Base-by-base conservation (phyloP, 331 rosid genomes). In the Prunus yedoensis region DNA sequence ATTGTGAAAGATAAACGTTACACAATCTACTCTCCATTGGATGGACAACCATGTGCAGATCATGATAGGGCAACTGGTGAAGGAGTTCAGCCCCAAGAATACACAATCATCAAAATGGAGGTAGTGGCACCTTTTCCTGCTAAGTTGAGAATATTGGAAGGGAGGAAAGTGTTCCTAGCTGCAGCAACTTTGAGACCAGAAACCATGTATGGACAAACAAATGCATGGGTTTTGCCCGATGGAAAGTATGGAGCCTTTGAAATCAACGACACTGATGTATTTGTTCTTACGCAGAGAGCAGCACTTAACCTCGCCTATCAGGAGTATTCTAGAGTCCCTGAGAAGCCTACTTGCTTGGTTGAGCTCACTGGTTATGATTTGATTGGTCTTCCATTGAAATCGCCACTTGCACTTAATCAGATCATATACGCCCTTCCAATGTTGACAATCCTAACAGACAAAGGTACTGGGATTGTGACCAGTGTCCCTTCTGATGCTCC, bases 31-130 rank as follows among this genome's bases (percentile, higher is more conserved):
- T 91, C 98, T 10, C 96, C 96, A 2, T 72, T 91, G 78, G 97
- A 94, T 88, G 96, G 95, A 67, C 96, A 94, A 52, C 97, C 99
- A 0, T 94, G 99, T 80, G 99, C 99, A 1, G 97, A 91, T 87
- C 99, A 94, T 74, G 98, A 94, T 65, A 87, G 97, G 72, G 96
- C 96, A n/a, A 50, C 74, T 9, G 98, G 97, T 23, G 97, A 94
- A 79, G 98, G 98, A 16, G 97, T 94, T 86, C 93, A 83, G 80
- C 98, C 98, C 1, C 96, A 91, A 76, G 97, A 94, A 67, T 91
- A 94, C 72, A 94, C 95, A 5, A 66, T 94, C 4, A 91, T 94
- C 67, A 91, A 94, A 85, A 94, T 94, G 98, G 94, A 91, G 81
- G 81, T 91, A 67, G 57, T 89, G 32, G 51, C 82, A 10, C 96